phyloP scores from a whole-genome alignment of 805 yeast species.

The Myxozyma geophila region DNA sequence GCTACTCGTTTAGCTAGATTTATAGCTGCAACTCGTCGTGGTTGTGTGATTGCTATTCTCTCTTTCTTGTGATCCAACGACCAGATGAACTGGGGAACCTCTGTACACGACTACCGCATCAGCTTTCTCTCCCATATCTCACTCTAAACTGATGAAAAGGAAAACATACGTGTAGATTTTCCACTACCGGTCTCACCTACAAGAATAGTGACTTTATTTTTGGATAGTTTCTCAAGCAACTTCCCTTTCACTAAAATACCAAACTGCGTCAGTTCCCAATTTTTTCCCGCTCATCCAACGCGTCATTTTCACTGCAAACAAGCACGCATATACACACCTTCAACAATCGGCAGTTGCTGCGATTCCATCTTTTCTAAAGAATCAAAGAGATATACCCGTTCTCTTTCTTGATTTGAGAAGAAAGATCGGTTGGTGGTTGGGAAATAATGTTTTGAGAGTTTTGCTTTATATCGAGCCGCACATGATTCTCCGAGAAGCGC shows the following conservation, averaged over 20 bases:
- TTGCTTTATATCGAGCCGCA: too few relatives aligned
- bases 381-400: too few relatives aligned
- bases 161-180: slow-evolving; percentile 72
- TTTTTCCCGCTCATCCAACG: neutral
- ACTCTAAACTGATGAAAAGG: neutral
- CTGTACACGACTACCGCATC: slow-evolving; percentile 2
- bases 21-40: slow-evolving; percentile 96
- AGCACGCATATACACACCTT: neutral
- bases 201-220: slow-evolving; percentile 72
- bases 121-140: neutral
- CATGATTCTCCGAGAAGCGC: too few relatives aligned
- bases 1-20: slow-evolving; percentile 91
- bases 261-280: neutral
- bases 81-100: slow-evolving; percentile 89
- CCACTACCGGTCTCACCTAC: slow-evolving; percentile 99
- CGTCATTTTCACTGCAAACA: too few relatives aligned
- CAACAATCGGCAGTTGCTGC: slow-evolving; percentile 11
- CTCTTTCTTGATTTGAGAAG: neutral
- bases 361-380: neutral
- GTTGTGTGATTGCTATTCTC: slow-evolving; percentile 90
- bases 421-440: neutral
- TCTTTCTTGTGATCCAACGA: slow-evolving; percentile 50
- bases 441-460: too few relatives aligned
- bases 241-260: slow-evolving; percentile 42
- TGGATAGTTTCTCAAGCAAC: slow-evolving; percentile 59